A percentile compares a stretch with the other conserved stretches of the same genome.
Evolutionary conservation across 2,329 filamentous ascomycete species (phyloP).

Genomic region (Cadophora malorum): DNA sequence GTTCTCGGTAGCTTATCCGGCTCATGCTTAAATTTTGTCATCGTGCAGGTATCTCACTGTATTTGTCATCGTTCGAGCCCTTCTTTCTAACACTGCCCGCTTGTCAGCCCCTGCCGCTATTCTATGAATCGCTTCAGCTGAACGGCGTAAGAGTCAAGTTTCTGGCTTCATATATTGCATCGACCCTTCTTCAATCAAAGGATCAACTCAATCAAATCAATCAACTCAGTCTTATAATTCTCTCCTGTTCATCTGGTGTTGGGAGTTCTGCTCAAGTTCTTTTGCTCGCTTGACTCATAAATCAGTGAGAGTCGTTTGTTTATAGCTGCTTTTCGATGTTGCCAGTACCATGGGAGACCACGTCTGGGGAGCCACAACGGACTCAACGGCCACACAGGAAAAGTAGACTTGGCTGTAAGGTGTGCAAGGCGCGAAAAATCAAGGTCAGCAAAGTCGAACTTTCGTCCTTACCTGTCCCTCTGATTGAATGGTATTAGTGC

Average conservation of each 20-base stretch:
- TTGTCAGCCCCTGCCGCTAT: constrained; percentile 4
- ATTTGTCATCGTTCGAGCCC: constrained; percentile 5
- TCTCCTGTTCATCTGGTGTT: not conserved
- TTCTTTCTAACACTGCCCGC: constrained; percentile 3
- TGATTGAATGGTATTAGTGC: constrained; percentile 9
- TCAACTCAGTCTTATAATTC: not conserved
- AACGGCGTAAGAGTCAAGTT: constrained; percentile 2
- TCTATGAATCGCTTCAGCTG: constrained; percentile 8
- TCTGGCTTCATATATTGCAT: constrained; percentile 6
- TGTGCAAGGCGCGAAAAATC: constrained; percentile 31
- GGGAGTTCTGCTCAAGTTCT: not conserved
- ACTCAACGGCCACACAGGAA: constrained; percentile 22
- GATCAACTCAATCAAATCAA: not conserved
- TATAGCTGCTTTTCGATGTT: not conserved
- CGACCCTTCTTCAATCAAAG: too few species aligned
- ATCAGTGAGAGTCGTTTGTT: not conserved
- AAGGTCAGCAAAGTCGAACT: constrained; percentile 13
- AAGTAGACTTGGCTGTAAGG: constrained; percentile 28
- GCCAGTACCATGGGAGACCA: constrained; percentile 1
- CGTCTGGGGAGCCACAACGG: not conserved
- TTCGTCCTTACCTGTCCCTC: not conserved
- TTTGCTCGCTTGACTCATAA: not conserved
- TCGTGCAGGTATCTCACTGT: constrained; percentile 1
- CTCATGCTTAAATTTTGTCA: constrained; percentile 8
- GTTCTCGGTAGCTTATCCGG: constrained; percentile 6